Evolutionary conservation across 2,329 filamentous ascomycete species (phyloP), one percentile per base, ranked within the genome.

Genomic region (Colletotrichum siamense): DNA sequence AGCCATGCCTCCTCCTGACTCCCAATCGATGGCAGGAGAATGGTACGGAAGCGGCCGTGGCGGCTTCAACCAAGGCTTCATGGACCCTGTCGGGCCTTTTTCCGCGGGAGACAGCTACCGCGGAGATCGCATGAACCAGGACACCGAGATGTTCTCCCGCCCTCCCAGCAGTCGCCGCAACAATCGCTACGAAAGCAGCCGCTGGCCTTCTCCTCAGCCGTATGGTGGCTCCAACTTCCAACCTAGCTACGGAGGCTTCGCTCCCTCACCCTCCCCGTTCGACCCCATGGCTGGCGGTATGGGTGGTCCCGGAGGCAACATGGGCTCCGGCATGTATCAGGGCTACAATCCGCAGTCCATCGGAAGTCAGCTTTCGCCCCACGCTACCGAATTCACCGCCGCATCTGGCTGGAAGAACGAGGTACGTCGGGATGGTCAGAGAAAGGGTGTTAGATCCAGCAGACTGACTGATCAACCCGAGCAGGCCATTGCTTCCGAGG

Each of bases 371-470:
- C 87, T 96, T 57, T 95, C 94, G 22, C 93, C 94, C 15, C 92
- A 94, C 79, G 94, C 94, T 30, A 93, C 91, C 6, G 94, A 96
- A 81, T 96, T 96, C 79, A 95, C 92, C 15, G 90, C 92, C 6
- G 85, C 86, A 30, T 84, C 82, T 69, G 82, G 81, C 61, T 93
- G 88, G 93, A 92, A 91, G 82, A 85, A 83, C 79, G 89, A 92
- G 85, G 89, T 89, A 82, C 82, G 86, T 82, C 65, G 34, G 24
- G n/a, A 64, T 6, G 52, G 34, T 26, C 55, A 71, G 22, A 66
- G 15, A 24, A 36, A 55, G 22, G 36, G n/a, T 15, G 13, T 52
- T 66, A 36, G 55, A 26, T 57, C 36, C 44, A 52, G 55, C 24
- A 62, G 44, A 36, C 77, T 78, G 59, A 78, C 70, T 44, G 39